Conservation (phyloP, 106 monocot genomes). For the Phalaenopsis aphrodite region DNA sequence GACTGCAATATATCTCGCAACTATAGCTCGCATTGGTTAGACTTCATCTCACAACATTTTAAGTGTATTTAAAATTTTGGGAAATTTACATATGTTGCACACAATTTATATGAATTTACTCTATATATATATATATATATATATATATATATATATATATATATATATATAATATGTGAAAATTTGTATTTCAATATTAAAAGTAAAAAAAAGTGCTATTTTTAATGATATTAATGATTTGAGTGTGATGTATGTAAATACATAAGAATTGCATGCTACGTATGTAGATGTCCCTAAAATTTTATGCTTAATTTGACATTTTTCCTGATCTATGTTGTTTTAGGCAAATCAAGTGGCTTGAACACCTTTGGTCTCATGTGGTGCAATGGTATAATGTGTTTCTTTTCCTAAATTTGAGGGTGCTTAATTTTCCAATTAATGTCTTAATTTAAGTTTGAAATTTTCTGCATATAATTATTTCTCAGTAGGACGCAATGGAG, state of each 20-base stretch:
- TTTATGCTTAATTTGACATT: constrained; percentile 7
- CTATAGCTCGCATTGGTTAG: constrained; percentile 88
- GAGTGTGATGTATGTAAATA: no score
- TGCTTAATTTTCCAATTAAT: not conserved
- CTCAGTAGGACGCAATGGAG: no score
- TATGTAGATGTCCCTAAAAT: not conserved
- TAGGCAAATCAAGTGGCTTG: constrained; percentile 92
- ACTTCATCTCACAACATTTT: constrained; percentile 6
- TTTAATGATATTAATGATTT: no score
- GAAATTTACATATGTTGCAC: no score
- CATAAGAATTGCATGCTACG: no score
- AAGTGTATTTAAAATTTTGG: no score
- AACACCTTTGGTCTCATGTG: constrained; percentile 99
- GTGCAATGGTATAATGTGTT: constrained; percentile 72
- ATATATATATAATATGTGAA: no score
- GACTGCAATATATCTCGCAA: constrained; percentile 94
- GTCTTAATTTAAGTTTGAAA: not conserved
- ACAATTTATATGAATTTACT: no score
- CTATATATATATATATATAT: no score
- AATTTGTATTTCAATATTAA: no score
- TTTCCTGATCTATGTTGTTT: constrained; percentile 7
- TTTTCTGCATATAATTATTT: not conserved
- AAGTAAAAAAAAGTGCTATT: no score
- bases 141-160: no score
- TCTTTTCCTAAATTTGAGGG: not conserved